phyloP scores from a whole-genome alignment of 129 eudicot species.

The Glebionis coronaria region DNA sequence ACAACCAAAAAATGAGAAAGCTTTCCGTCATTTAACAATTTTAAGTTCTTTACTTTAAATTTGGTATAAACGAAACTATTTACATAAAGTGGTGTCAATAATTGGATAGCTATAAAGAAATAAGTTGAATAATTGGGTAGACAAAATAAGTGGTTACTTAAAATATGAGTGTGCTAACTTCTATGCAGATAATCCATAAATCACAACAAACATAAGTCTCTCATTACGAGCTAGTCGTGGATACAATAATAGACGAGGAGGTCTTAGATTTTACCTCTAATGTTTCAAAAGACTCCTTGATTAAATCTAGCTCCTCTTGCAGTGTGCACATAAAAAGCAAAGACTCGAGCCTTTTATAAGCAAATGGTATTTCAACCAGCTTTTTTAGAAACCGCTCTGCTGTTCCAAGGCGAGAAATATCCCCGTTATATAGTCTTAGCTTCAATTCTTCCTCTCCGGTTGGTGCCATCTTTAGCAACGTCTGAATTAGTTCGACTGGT shows the following conservation, averaged over 20 bases:
- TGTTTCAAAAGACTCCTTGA: constrained; percentile 69
- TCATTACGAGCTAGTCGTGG: neutral
- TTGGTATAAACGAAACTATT: too few species aligned
- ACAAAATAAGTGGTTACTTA: too few species aligned
- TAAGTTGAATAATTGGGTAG: too few species aligned
- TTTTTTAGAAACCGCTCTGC: constrained; percentile 90
- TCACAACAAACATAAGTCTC: neutral
- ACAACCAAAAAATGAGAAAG: too few species aligned
- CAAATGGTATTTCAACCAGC: constrained; percentile 88
- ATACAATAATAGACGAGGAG: neutral
- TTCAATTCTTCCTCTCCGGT: constrained; percentile 85
- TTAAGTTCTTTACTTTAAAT: too few species aligned
- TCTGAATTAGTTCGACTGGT: constrained; percentile 79
- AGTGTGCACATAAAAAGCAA: constrained; percentile 84
- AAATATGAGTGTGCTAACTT: too few species aligned
- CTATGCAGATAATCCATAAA: too few species aligned
- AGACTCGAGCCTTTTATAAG: constrained; percentile 73
- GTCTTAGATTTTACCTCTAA: constrained; percentile 56
- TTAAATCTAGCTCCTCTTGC: constrained; percentile 57
- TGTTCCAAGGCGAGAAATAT: constrained; percentile 71
- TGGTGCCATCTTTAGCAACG: constrained; percentile 87
- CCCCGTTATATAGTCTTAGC: constrained; percentile 68
- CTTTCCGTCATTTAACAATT: too few species aligned
- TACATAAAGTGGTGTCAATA: too few species aligned
- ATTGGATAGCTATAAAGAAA: too few species aligned